Conservation (phyloP, 352 stramenopile genomes). For the Pythium scleroteichum region DNA sequence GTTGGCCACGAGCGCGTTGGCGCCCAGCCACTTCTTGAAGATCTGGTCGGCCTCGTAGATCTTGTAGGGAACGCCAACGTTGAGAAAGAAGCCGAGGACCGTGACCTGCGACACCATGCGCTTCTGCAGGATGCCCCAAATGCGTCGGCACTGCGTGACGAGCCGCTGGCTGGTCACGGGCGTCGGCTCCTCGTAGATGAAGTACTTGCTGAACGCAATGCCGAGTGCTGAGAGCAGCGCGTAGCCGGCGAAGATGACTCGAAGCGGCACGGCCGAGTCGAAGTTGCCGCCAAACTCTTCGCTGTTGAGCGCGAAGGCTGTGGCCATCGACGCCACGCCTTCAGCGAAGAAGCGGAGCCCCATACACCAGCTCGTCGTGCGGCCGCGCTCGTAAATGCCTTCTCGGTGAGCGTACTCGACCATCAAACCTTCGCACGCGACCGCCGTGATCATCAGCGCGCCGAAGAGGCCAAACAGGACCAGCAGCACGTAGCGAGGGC, state of each 20-base stretch:
- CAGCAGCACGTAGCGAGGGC: constrained; percentile 14
- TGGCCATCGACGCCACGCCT: constrained; percentile 2
- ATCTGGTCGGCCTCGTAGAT: neutral
- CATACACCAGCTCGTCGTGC: constrained; percentile 15
- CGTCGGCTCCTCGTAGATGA: constrained; percentile 6
- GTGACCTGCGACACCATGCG: constrained; percentile 22
- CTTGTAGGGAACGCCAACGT: constrained; percentile 2
- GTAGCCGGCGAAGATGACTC: constrained; percentile 8
- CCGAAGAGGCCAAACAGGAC: constrained; percentile 15
- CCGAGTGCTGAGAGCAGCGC: constrained; percentile 6
- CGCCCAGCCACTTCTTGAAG: constrained; percentile 8
- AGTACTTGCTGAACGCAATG: constrained; percentile 14
- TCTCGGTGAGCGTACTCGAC: constrained; percentile 29
- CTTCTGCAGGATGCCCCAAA: constrained; percentile 27
- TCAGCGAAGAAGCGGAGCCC: constrained; percentile 18
- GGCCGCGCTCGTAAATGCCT: constrained; percentile 17
- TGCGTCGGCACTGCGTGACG: constrained; percentile 9
- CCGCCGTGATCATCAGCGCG: constrained; percentile 5
- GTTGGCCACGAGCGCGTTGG: constrained; percentile 6
- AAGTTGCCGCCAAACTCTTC: constrained; percentile 23
- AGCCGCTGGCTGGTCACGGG: constrained; percentile 9
- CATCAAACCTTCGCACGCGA: constrained; percentile 20
- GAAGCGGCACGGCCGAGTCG: constrained; percentile 8
- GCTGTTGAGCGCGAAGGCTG: constrained; percentile 14
- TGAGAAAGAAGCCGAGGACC: constrained; percentile 18